Conservation (phyloP, 768 basidiomycete genomes). For the Leucocoprinus birnbaumii region DNA sequence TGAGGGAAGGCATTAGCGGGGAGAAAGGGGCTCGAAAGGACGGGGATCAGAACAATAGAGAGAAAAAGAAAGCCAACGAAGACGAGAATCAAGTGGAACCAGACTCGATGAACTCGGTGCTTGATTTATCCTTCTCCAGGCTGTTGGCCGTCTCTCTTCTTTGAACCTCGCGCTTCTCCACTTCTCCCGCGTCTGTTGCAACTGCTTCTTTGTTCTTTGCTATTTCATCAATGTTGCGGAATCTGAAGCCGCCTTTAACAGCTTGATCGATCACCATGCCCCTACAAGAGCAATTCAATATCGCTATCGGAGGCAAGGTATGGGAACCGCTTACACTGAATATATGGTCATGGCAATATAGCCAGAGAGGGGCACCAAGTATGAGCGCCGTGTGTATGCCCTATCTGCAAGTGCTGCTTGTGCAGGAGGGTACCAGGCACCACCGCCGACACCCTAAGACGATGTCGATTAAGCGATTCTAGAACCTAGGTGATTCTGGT, state of each 20-base stretch:
- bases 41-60: not conserved
- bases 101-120: conserved; percentile 13
- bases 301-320: not conserved
- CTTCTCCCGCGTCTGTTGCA: conserved; percentile 3
- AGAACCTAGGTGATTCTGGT: conserved; percentile 13
- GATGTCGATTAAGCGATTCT: not conserved
- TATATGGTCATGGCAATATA: conserved; percentile 58
- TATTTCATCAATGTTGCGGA: conserved; percentile 45
- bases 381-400: conserved; percentile 48
- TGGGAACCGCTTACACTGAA: conserved; percentile 41
- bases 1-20: not conserved
- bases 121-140: conserved; percentile 11
- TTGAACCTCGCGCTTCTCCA: conserved; percentile 11
- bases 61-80: not conserved
- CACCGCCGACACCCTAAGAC: conserved; percentile 52
- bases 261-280: conserved; percentile 54
- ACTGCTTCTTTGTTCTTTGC: conserved; percentile 12
- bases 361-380: conserved; percentile 58
- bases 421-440: conserved; percentile 67
- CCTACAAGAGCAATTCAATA: conserved; percentile 24
- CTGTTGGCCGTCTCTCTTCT: conserved; percentile 2
- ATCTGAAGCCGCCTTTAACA: conserved; percentile 43
- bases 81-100: conserved; percentile 14
- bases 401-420: conserved; percentile 54
- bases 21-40: not conserved